Conservation (phyloP, 176 grass and related monocot genomes). For the Calamus simplicifolius region DNA sequence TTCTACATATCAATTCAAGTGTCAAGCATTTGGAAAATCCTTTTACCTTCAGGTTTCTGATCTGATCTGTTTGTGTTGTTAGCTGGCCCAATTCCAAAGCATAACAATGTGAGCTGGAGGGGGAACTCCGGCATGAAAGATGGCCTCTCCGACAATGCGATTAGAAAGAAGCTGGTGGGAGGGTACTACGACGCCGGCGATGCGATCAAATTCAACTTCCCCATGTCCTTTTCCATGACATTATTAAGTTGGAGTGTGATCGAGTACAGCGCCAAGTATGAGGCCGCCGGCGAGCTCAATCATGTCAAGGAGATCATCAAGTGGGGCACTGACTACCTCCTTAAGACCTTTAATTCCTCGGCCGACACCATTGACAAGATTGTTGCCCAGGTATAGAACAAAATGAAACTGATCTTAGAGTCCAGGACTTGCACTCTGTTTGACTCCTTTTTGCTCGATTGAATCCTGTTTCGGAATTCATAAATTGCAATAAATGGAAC, state of each 20-base stretch:
- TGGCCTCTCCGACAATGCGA: background rate
- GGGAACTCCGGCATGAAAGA: slow-evolving; percentile 5
- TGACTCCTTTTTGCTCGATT: too few species aligned
- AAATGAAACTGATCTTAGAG: too few species aligned
- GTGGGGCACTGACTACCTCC: slow-evolving; percentile 9
- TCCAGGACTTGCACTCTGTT: too few species aligned
- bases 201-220: slow-evolving; percentile 7
- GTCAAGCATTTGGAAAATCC: too few species aligned
- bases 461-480: too few species aligned
- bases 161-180: slow-evolving; percentile 1
- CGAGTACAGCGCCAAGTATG: slow-evolving; percentile 6
- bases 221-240: slow-evolving; percentile 7
- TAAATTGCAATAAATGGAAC: too few species aligned
- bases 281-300: background rate
- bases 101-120: slow-evolving; percentile 10
- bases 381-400: background rate
- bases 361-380: background rate
- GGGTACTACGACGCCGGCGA: slow-evolving; percentile 6
- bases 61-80: background rate
- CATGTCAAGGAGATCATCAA: slow-evolving; percentile 8
- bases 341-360: slow-evolving; percentile 5
- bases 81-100: slow-evolving; percentile 1
- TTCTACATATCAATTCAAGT: too few species aligned
- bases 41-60: background rate
- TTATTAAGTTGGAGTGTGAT: slow-evolving; percentile 7